Percentiles rank a stretch among this genome's conserved stretches.
Evolutionary conservation across 2,329 filamentous ascomycete genomes (phyloP).

Genomic region (Annulohypoxylon truncatum): DNA sequence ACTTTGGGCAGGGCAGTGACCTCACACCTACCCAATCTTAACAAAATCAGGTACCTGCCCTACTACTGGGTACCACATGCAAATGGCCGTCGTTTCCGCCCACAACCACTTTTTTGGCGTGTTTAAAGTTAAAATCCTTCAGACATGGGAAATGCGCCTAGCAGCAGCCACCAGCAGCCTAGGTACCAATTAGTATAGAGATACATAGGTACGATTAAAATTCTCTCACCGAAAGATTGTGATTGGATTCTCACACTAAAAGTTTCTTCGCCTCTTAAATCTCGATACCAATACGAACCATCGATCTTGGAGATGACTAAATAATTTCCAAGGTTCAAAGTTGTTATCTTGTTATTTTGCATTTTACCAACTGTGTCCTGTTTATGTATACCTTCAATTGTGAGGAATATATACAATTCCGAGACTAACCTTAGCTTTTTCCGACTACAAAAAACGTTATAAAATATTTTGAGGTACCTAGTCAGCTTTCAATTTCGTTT

Average conservation of each 20-base stretch:
- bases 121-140: constrained; percentile 13
- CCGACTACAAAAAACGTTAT: background rate
- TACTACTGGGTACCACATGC: constrained; percentile 30
- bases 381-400: constrained; percentile 7
- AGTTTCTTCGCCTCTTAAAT: constrained; percentile 8
- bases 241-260: constrained; percentile 10
- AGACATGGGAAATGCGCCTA: constrained; percentile 7
- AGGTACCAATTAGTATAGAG: constrained; percentile 7
- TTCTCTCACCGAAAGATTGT: constrained; percentile 41
- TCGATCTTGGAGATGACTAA: constrained; percentile 13
- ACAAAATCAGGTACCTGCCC: constrained; percentile 37
- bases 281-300: background rate
- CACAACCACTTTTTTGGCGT: constrained; percentile 15
- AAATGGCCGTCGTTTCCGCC: constrained; percentile 25
- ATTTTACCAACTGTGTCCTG: background rate
- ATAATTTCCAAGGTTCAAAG: background rate
- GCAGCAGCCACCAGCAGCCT: too few species aligned
- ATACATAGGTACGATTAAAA: constrained; percentile 28
- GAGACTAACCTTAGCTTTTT: constrained; percentile 1
- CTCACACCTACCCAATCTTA: constrained; percentile 40
- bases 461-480: background rate
- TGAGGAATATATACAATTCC: background rate
- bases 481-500: constrained; percentile 20
- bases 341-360: background rate
- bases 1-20: constrained; percentile 40